Percentiles rank a stretch among this genome's conserved stretches.
Evolutionary conservation across 2,329 filamentous ascomycete species (phyloP).

Genomic region (Aspergillus sp.): DNA sequence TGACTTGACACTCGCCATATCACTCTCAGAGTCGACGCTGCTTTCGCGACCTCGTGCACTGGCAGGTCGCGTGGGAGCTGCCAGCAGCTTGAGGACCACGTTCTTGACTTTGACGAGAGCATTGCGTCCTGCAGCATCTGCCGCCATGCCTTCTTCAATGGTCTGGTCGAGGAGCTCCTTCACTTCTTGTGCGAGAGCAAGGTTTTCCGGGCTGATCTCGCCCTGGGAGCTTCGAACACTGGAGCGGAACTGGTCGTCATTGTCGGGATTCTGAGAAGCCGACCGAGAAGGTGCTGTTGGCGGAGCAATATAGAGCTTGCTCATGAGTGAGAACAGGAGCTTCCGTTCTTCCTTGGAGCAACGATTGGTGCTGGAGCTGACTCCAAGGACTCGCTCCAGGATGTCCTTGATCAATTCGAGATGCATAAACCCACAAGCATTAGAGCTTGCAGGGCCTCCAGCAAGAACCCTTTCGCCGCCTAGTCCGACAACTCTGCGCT

Average conservation of each 20-base stretch:
- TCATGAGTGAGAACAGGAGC: conserved; percentile 71
- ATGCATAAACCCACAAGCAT: conserved; percentile 73
- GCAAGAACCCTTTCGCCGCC: conserved; percentile 48
- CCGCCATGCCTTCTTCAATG: conserved; percentile 47
- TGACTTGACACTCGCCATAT: conserved; percentile 31
- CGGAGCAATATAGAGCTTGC: conserved; percentile 77
- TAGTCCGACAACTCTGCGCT: conserved; percentile 70
- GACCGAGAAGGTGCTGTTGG: conserved; percentile 51
- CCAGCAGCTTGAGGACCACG: conserved; percentile 41
- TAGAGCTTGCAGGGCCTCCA: conserved; percentile 53
- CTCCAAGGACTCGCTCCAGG: conserved; percentile 67
- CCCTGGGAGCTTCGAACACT: conserved; percentile 48
- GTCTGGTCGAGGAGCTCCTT: conserved; percentile 59
- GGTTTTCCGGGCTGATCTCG: conserved; percentile 51
- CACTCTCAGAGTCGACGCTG: conserved; percentile 31
- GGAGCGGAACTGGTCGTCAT: conserved; percentile 62
- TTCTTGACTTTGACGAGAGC: conserved; percentile 49
- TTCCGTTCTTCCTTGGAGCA: conserved; percentile 76
- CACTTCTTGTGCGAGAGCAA: conserved; percentile 54
- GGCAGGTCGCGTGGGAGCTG: conserved; percentile 42
- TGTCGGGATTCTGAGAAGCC: conserved; percentile 47
- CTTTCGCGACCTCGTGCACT: conserved; percentile 34
- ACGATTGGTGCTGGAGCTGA: conserved; percentile 33
- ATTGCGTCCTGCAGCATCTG: conserved; percentile 45
- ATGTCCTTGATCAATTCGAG: conserved; percentile 75